Conservation (phyloP, 2,329 filamentous ascomycete species). For the Trichoderma simmonsii region DNA sequence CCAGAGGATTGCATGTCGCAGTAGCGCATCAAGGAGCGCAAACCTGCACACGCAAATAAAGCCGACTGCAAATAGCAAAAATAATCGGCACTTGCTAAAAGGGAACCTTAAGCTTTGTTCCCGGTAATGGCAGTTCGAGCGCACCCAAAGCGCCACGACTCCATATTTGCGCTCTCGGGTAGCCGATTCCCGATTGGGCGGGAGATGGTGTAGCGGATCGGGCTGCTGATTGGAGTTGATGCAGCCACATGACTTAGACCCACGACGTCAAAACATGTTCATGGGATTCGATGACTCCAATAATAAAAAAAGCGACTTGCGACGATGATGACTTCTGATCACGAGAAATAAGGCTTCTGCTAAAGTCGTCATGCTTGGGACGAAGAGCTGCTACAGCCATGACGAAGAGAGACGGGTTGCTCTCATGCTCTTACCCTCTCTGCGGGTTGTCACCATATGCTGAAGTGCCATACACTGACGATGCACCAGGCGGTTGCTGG, state of each 20-base stretch:
- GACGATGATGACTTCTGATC: neutral
- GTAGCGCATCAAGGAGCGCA: neutral
- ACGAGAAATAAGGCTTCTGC: neutral
- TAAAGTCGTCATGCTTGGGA: neutral
- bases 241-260: constrained; percentile 17
- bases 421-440: constrained; percentile 36
- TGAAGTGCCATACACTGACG: constrained; percentile 41
- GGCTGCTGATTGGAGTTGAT: constrained; percentile 2
- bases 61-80: neutral
- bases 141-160: neutral
- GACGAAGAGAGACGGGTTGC: neutral
- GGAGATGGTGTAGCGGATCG: neutral
- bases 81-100: neutral
- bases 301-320: neutral
- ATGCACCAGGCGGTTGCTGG: constrained; percentile 33
- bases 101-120: neutral
- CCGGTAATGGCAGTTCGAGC: neutral
- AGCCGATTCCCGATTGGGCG: neutral
- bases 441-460: constrained; percentile 41
- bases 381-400: neutral
- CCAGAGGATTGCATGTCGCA: neutral
- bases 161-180: neutral
- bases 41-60: neutral
- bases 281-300: constrained; percentile 14
- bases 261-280: constrained; percentile 12